phyloP scores from a whole-genome alignment of 1,284 basidiomycete genomes.

The Ceratobasidium sp. region DNA sequence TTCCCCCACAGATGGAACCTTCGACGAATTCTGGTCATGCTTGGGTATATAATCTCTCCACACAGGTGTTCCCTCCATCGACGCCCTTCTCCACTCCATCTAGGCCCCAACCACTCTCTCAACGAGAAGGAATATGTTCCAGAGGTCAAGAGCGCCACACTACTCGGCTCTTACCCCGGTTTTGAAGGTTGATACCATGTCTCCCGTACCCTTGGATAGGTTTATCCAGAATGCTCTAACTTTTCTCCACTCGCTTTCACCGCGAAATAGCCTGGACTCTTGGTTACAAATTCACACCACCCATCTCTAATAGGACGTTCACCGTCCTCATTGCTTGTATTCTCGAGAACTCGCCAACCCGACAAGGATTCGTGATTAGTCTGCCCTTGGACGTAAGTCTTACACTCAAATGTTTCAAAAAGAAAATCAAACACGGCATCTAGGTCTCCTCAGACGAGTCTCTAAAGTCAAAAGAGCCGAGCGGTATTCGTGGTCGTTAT shows the following conservation, averaged over 20 bases:
- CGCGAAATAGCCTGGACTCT: conserved; percentile 4
- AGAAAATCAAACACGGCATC: background rate
- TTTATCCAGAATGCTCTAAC: background rate
- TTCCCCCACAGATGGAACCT: background rate
- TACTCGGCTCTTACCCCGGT: background rate
- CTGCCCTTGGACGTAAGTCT: conserved; percentile 24
- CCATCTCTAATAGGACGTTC: conserved; percentile 16
- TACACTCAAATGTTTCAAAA: background rate
- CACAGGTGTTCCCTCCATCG: background rate
- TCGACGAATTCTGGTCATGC: conserved; percentile 28
- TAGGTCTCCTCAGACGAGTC: conserved; percentile 14
- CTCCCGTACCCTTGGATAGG: background rate
- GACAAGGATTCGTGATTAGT: conserved; percentile 26
- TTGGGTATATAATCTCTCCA: conserved; percentile 3
- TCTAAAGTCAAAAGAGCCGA: conserved; percentile 12
- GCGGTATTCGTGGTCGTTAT: conserved; percentile 21
- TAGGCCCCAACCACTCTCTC: conserved; percentile 21
- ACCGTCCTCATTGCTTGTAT: conserved; percentile 27
- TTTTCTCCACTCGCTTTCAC: background rate
- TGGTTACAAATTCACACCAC: conserved; percentile 23
- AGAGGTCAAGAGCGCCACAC: background rate
- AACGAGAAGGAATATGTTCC: conserved; percentile 32
- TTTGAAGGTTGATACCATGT: conserved; percentile 7
- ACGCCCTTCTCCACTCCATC: too few relatives aligned
- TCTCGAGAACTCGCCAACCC: background rate